phyloP scores from a whole-genome alignment of 2,329 filamentous ascomycete species.

The Aspergillus caelatus region DNA sequence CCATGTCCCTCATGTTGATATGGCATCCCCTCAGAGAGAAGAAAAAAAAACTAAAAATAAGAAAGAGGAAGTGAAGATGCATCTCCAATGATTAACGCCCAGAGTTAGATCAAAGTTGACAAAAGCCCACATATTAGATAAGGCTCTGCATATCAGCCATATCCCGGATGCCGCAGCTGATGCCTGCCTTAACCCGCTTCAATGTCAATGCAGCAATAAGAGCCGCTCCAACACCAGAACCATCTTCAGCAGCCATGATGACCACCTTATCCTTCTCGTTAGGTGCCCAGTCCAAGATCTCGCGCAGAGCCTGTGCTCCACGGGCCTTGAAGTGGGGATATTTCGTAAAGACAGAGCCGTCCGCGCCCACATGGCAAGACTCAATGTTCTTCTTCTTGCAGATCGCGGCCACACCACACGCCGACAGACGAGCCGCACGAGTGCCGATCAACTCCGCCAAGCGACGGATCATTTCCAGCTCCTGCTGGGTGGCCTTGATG shows the following conservation, averaged over 20 bases:
- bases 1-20: not conserved
- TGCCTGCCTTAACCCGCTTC: slow-evolving; percentile 63
- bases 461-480: slow-evolving; percentile 86
- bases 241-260: slow-evolving; percentile 89
- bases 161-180: slow-evolving; percentile 61
- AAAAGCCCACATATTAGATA: slow-evolving; percentile 19
- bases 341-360: slow-evolving; percentile 98
- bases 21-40: not conserved
- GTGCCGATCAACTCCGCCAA: slow-evolving; percentile 94
- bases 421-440: slow-evolving; percentile 86
- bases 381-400: slow-evolving; percentile 93
- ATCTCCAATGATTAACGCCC: not conserved
- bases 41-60: not conserved
- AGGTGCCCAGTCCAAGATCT: slow-evolving; percentile 92
- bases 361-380: slow-evolving; percentile 90
- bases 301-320: slow-evolving; percentile 83
- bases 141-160: slow-evolving; percentile 41
- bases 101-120: not conserved
- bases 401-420: slow-evolving; percentile 94
- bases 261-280: slow-evolving; percentile 86
- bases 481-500: slow-evolving; percentile 70
- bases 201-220: slow-evolving; percentile 78
- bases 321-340: slow-evolving; percentile 97
- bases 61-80: not conserved
- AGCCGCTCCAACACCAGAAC: slow-evolving; percentile 93